A percentile compares a stretch with the other conserved stretches of the same genome.
phyloP scores from a whole-genome alignment of 176 grass and related monocot genomes.

The Thinopyrum elongatum region DNA sequence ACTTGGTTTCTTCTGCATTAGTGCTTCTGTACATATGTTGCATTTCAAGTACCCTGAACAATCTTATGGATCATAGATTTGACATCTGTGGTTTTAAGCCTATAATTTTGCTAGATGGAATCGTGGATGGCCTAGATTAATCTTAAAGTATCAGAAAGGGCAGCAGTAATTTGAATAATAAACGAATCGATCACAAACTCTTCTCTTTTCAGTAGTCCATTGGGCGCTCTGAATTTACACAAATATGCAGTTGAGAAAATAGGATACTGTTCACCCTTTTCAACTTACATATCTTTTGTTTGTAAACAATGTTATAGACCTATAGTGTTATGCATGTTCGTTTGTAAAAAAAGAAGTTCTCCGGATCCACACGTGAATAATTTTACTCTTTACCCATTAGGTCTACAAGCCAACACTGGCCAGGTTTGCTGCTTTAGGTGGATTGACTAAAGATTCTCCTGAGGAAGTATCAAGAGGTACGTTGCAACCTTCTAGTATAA shows the following conservation, averaged over 20 bases:
- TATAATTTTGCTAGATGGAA: not conserved
- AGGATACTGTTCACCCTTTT: not conserved
- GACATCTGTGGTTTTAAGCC: not conserved
- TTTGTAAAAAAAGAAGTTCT: slow-evolving; percentile 18
- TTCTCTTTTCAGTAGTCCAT: not conserved
- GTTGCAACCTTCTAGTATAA: slow-evolving; percentile 11
- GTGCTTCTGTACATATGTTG: slow-evolving; percentile 1
- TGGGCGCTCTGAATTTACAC: not conserved
- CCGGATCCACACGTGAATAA: not conserved
- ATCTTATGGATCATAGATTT: slow-evolving; percentile 9
- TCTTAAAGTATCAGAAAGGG: not conserved
- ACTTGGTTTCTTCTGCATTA: not conserved
- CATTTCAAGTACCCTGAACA: not conserved
- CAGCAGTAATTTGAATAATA: not conserved
- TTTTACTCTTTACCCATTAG: slow-evolving; percentile 41
- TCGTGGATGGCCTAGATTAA: not conserved
- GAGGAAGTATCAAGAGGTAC: slow-evolving; percentile 74
- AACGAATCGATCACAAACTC: not conserved
- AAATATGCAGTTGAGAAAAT: not conserved
- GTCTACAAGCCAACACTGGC: slow-evolving; percentile 85
- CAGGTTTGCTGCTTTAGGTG: slow-evolving; percentile 91
- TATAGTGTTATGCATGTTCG: not conserved
- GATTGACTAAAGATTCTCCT: slow-evolving; percentile 64
- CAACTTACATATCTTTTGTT: not conserved
- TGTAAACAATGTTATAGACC: not conserved